These are phyloP conservation scores for Eutrema heterophyllum DNA, from an alignment of 345 rosid genomes.

Conservation along the genomic window DNA sequence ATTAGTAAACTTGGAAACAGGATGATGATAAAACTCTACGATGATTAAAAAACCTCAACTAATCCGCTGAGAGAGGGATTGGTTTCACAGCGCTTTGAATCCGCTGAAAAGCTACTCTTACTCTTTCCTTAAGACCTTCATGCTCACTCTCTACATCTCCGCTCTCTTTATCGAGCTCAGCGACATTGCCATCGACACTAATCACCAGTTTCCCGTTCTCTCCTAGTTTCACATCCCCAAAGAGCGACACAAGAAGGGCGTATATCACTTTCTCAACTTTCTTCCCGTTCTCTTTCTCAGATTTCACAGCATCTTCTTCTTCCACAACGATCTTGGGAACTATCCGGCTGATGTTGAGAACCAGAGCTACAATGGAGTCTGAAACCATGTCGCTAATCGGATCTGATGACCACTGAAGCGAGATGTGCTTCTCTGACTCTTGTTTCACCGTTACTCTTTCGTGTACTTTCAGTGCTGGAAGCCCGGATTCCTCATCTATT, in stretches of 20 bases:
- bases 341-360: slow-evolving; percentile 69
- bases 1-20: slow-evolving; percentile 2
- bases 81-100: slow-evolving; percentile 82
- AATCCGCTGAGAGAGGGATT: slow-evolving; percentile 45
- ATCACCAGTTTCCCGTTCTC: slow-evolving; percentile 75
- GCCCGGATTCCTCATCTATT: slow-evolving; percentile 69
- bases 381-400: slow-evolving; percentile 94
- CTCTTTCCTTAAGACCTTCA: slow-evolving; percentile 83
- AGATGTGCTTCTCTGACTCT: slow-evolving; percentile 79
- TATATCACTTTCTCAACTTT: slow-evolving; percentile 71
- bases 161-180: slow-evolving; percentile 66
- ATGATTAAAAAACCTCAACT: not conserved
- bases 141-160: slow-evolving; percentile 92
- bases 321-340: slow-evolving; percentile 61
- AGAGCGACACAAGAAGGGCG: slow-evolving; percentile 85
- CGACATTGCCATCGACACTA: slow-evolving; percentile 72
- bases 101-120: slow-evolving; percentile 51
- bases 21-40: not conserved
- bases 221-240: slow-evolving; percentile 81
- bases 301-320: slow-evolving; percentile 54
- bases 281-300: slow-evolving; percentile 59
- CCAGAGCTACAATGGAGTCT: slow-evolving; percentile 81
- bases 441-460: slow-evolving; percentile 70
- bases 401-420: slow-evolving; percentile 82
- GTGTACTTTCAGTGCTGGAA: slow-evolving; percentile 59